Evolutionary conservation across 768 basidiomycete species (phyloP), one percentile per base, ranked within the genome.

Genomic region (Tylopilus rubrobrunneus): DNA sequence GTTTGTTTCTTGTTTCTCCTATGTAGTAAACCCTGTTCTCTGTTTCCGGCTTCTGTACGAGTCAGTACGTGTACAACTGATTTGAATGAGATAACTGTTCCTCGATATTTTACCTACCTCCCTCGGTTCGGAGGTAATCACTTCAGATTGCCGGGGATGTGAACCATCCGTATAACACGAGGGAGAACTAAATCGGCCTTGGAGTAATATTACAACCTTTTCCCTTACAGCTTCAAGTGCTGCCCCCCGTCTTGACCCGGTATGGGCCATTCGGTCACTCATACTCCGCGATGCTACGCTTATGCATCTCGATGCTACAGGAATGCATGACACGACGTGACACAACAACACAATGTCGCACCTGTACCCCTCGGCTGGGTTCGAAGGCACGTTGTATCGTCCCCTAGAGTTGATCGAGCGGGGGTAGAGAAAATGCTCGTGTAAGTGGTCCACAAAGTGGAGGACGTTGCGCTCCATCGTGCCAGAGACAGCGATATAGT

Each of bases 391-490:
- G 62, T 93, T 94, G 71, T 97, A 98, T 39, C 92, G 78, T 39
- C 94, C 95, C 15, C 78, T 78, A 2, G 72, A 57, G 72, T 95
- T 97, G 74, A 98, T 92, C 17, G 90, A 87, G 62, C 89, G 91
- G 2, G 92, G 93, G 56, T 84, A 84, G 41, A 86, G 73, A 73
- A 97, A 98, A 67, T 97, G 90, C 64, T 98, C 92, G 71, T 98
- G 95, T 36, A 98, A 76, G 69, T 97, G 95, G 66, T 92, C 87
- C 31, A 86, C 88, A 59, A 83, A 91, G 70, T 92, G 93, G 39
- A 98, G 84, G 5, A 97, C 95, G 66, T 98, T 97, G 47, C 89
- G 83, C 62, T 96, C 92, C 86, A 95, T 95, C 21, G 85, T 81
- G 2, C 93, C 95, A 1, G 93, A 95, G 51, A 98, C 77, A 56